Evolutionary conservation across 805 yeast genomes (phyloP), one percentile per base, ranked within the genome.

Genomic region (Debaryomyces hansenii): DNA sequence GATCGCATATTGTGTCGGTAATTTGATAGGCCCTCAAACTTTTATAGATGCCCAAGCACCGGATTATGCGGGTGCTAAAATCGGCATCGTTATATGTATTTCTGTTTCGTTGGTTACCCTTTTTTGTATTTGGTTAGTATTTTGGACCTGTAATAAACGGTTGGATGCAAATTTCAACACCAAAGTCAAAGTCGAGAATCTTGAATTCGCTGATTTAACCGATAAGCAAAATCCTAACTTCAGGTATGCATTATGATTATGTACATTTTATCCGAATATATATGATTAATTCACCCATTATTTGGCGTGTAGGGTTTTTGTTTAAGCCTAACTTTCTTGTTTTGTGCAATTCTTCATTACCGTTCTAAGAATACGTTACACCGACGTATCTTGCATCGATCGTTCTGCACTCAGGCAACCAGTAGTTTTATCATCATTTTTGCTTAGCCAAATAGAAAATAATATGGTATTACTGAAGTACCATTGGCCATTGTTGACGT

Each of bases 171-270:
- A n/a, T 20, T 58, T 64, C 55, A 54, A 57, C 52, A 48, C 66
- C 52, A 50, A 46, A 32, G 56, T 63, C 52, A 50, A 46, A 32
- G 56, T 63, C 60, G 69, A 42, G 81, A 77, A 54, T 77, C 60
- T 69, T 42, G 81, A 77, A 54, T 77, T 74, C 52, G 72, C 75
- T 21, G 84, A 80, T 53, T 60, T 77, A 58, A 80, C 84, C 2
- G 83, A 79, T 54, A 65, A 62, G 42, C 78, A 80, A 58, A 82
- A 80, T 59, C 78, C 78, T 4, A 65, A 66, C 44, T 81, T 82
- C 57, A 69, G 85, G 54, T 82, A 79, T 54, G 10, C 21, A 6
- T 14, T 35, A 18, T 35, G 20, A 15, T 4, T 9, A 24, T 24
- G 3, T 3, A 24, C 3, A 24, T 24, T 24, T 24, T 24, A 16